phyloP scores from a whole-genome alignment of 108 stramenopile genomes.

The Aurantiochytrium sp. region DNA sequence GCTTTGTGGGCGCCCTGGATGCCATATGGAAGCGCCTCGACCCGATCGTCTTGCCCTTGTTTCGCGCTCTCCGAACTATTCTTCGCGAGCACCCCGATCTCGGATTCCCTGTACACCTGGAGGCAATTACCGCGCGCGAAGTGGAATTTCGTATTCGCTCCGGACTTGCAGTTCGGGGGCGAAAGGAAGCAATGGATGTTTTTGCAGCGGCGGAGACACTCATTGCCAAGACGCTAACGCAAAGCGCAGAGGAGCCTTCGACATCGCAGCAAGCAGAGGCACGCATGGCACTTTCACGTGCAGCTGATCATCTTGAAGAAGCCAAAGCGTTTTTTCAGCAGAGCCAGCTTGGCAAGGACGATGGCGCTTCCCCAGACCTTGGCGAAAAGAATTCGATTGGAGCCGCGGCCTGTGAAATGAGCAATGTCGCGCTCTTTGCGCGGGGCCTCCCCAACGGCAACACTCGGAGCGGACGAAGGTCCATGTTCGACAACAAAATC shows the following conservation, averaged over 20 bases:
- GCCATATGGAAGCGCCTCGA: background rate
- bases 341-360: too few relatives aligned
- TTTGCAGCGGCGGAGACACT: too few relatives aligned
- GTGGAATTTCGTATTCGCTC: background rate
- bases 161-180: background rate
- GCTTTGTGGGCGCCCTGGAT: background rate
- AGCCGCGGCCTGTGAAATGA: background rate
- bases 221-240: too few relatives aligned
- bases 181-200: too few relatives aligned
- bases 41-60: background rate
- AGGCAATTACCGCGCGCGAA: background rate
- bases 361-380: too few relatives aligned
- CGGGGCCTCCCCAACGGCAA: background rate
- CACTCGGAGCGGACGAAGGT: background rate
- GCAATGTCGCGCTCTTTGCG: background rate
- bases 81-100: background rate
- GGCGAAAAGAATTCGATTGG: too few relatives aligned
- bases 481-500: background rate
- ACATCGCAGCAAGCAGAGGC: too few relatives aligned
- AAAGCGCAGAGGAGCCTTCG: too few relatives aligned
- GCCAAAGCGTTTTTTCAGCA: too few relatives aligned
- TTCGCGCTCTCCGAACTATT: background rate
- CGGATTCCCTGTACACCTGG: background rate
- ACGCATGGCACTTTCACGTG: too few relatives aligned
- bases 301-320: too few relatives aligned